Percentiles rank a stretch among this genome's conserved stretches.
Conservation (phyloP, 169 alveolate genomes). For the Plasmodium inui region DNA sequence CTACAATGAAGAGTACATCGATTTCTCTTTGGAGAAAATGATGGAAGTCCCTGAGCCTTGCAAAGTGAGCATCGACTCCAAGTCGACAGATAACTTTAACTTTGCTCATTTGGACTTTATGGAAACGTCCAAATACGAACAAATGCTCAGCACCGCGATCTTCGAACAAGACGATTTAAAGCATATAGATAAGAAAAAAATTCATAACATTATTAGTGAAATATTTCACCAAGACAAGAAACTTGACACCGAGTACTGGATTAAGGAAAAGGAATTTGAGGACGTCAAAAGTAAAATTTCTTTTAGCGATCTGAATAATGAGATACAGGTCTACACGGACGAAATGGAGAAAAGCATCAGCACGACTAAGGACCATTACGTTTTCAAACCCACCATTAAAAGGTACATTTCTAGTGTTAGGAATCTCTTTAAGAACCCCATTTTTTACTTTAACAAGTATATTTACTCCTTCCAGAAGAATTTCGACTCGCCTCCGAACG, state of each 20-base stretch:
- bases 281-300: constrained; percentile 27
- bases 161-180: background rate
- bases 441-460: constrained; percentile 65
- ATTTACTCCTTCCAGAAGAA: constrained; percentile 55
- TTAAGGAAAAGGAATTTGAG: constrained; percentile 31
- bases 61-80: background rate
- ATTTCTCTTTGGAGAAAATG: background rate
- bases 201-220: constrained; percentile 20
- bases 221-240: constrained; percentile 10
- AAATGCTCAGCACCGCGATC: background rate
- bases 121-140: constrained; percentile 52
- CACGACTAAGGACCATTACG: constrained; percentile 8
- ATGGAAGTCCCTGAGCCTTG: background rate
- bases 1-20: constrained; percentile 63
- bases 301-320: constrained; percentile 8
- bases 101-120: constrained; percentile 38
- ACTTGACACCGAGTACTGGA: constrained; percentile 21
- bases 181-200: constrained; percentile 34
- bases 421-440: constrained; percentile 35
- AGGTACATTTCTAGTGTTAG: constrained; percentile 27
- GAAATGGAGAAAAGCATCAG: constrained; percentile 27
- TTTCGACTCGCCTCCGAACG: background rate
- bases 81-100: background rate
- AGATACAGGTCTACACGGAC: constrained; percentile 19
- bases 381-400: constrained; percentile 60